Base-by-base conservation (phyloP, 2,329 filamentous ascomycete genomes). In the Orbilia blumenaviensis region DNA sequence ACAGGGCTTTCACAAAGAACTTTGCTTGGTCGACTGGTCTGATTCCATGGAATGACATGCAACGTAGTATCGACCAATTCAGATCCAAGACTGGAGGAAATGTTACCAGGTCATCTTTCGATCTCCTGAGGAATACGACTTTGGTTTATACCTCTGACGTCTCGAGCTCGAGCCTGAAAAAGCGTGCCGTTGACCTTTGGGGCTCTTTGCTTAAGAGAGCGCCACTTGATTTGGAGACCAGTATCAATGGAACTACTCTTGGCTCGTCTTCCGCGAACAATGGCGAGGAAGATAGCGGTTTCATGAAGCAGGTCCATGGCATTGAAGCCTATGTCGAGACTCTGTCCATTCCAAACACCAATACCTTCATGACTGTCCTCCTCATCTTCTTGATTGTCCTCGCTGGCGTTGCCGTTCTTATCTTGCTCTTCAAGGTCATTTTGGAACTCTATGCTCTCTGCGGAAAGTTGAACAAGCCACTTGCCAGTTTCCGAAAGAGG, bases 331-430 rank as follows among this genome's bases (percentile, higher is more conserved):
- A 91, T 81, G 91, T 90, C n/a, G 89, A 97, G 81, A 87, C 94
- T 82, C 87, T 97, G 69, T 89, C 88, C 46, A 93, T 98, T 63
- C 95, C 95, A 16, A 88, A 91, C 79, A 89, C 92, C 56, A 96
- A 97, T 84, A 93, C 93, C 1, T 98, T 98, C 85, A 96, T 99
- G 94, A 97, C 93, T 0, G 90, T 97, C 3, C 87, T 98, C 0
- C 86, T 98, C 61, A 86, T 97, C 74, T 94, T 97, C 76, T 92
- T 93, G 77, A 95, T 97, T 78, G 86, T 96, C 62, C 88, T 98
- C 78, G 94, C 89, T 2, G 88, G 88, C 34, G 94, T 97, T 78
- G 90, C 92, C 46, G 91, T 97, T 23, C 89, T 92, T 25, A 94
- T 98, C 79, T 86, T 98, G 27, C 87, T 98, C 3, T 87, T 96